Evolutionary conservation across 2,329 filamentous ascomycete species (phyloP).

Genomic region (Nemania bipapillata): DNA sequence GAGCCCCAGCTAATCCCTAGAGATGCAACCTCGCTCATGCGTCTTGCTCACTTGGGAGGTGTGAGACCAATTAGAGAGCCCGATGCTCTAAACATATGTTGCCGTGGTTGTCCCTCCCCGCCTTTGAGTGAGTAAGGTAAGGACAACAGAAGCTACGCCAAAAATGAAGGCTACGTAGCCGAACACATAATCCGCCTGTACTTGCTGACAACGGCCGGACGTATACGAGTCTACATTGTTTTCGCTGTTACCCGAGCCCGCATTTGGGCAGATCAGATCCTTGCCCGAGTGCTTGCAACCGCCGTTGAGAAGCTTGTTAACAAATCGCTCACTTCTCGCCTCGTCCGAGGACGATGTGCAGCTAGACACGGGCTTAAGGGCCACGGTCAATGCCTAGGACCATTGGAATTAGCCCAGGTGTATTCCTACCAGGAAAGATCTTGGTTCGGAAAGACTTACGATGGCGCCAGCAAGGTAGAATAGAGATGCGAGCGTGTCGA

Average conservation of each 20-base stretch:
- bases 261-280: slow-evolving; percentile 36
- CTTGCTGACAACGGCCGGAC: slow-evolving; percentile 45
- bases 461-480: slow-evolving; percentile 52
- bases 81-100: slow-evolving; percentile 43
- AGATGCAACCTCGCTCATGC: background rate
- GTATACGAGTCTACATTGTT: slow-evolving; percentile 26
- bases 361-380: slow-evolving; percentile 47
- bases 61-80: background rate
- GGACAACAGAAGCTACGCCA: slow-evolving; percentile 39
- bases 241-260: slow-evolving; percentile 13
- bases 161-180: slow-evolving; percentile 47
- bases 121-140: slow-evolving; percentile 40
- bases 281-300: slow-evolving; percentile 41
- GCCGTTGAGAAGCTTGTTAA: slow-evolving; percentile 50
- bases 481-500: slow-evolving; percentile 47
- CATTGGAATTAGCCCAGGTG: background rate
- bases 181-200: slow-evolving; percentile 50
- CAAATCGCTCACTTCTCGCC: slow-evolving; percentile 9
- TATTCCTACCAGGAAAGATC: background rate
- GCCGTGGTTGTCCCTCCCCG: slow-evolving; percentile 35
- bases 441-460: slow-evolving; percentile 39
- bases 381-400: slow-evolving; percentile 49
- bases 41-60: background rate
- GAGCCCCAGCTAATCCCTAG: background rate
- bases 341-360: slow-evolving; percentile 42